phyloP scores from a whole-genome alignment of 768 basidiomycete genomes.

The Cantharellus cinnabarinus region DNA sequence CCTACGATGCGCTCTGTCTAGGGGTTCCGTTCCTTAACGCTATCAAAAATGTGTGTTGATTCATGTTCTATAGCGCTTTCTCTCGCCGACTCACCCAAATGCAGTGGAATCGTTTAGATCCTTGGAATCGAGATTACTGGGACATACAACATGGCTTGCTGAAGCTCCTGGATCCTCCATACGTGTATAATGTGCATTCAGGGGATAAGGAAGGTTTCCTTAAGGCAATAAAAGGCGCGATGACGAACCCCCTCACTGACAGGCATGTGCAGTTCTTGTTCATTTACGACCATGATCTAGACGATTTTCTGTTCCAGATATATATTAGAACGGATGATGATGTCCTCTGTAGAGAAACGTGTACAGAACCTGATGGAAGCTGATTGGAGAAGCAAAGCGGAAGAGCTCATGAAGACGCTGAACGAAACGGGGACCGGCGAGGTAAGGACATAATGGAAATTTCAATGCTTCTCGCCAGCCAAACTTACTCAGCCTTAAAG shows the following conservation, averaged over 20 bases:
- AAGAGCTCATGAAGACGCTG: neutral
- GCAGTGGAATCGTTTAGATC: conserved; percentile 11
- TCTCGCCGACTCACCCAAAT: too few species aligned
- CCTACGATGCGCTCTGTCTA: conserved; percentile 10
- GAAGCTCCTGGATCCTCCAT: conserved; percentile 10
- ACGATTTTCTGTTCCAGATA: neutral
- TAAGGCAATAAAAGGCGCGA: conserved; percentile 8
- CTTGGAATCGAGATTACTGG: conserved; percentile 12
- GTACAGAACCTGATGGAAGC: conserved; percentile 1
- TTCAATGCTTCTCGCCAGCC: too few species aligned
- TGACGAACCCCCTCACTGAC: conserved; percentile 8
- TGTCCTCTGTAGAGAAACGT: neutral
- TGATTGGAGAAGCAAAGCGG: conserved; percentile 3
- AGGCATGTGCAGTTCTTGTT: conserved; percentile 4
- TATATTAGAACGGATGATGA: conserved; percentile 4
- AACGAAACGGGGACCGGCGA: neutral
- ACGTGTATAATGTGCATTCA: conserved; percentile 13
- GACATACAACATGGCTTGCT: conserved; percentile 12
- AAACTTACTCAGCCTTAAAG: too few species aligned
- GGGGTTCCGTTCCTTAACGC: conserved; percentile 17
- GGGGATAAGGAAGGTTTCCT: conserved; percentile 8
- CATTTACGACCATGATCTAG: neutral
- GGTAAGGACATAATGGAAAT: neutral
- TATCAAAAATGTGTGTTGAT: conserved; percentile 1
- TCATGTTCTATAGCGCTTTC: too few species aligned